These are phyloP conservation scores for Plectosphaerella sp. DNA, from an alignment of 2,329 filamentous ascomycete species.

Conservation along the genomic window DNA sequence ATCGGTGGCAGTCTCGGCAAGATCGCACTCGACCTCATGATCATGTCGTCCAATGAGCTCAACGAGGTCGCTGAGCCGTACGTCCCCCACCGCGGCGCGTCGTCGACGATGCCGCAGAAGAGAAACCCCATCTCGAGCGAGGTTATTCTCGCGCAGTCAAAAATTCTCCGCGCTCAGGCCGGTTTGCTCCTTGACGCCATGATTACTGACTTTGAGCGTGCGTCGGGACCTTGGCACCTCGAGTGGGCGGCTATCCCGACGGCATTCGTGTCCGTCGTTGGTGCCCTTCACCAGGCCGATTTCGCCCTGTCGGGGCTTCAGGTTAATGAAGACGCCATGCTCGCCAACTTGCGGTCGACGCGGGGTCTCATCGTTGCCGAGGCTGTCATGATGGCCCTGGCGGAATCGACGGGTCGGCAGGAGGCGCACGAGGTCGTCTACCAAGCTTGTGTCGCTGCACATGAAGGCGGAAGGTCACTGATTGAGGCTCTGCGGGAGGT, in stretches of 20 bases:
- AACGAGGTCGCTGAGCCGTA: slow-evolving; percentile 47
- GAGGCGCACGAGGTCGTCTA: slow-evolving; percentile 53
- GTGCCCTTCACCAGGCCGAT: slow-evolving; percentile 47
- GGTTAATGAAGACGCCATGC: slow-evolving; percentile 45
- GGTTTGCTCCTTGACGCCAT: slow-evolving; percentile 49
- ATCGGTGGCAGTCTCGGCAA: slow-evolving; percentile 50
- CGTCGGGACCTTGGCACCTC: slow-evolving; percentile 54
- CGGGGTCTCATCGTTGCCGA: slow-evolving; percentile 51
- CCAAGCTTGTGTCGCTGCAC: slow-evolving; percentile 44
- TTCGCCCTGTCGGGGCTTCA: slow-evolving; percentile 47
- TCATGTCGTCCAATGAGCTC: slow-evolving; percentile 54
- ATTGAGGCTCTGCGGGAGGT: slow-evolving; percentile 35
- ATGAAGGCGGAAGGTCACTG: slow-evolving; percentile 36
- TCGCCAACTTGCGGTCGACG: slow-evolving; percentile 44
- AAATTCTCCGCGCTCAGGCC: slow-evolving; percentile 47
- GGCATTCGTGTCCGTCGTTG: slow-evolving; percentile 47
- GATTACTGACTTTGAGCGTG: slow-evolving; percentile 54
- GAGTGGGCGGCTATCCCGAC: slow-evolving; percentile 54
- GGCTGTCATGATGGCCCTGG: slow-evolving; percentile 58
- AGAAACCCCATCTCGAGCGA: slow-evolving; percentile 55
- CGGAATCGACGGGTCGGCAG: slow-evolving; percentile 45
- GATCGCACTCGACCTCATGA: slow-evolving; percentile 49
- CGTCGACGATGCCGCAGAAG: slow-evolving; percentile 55
- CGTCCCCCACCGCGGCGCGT: slow-evolving; percentile 48
- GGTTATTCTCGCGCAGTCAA: slow-evolving; percentile 49